Conservation (phyloP, 805 yeast species). For the Blastobotrys attinorum region DNA sequence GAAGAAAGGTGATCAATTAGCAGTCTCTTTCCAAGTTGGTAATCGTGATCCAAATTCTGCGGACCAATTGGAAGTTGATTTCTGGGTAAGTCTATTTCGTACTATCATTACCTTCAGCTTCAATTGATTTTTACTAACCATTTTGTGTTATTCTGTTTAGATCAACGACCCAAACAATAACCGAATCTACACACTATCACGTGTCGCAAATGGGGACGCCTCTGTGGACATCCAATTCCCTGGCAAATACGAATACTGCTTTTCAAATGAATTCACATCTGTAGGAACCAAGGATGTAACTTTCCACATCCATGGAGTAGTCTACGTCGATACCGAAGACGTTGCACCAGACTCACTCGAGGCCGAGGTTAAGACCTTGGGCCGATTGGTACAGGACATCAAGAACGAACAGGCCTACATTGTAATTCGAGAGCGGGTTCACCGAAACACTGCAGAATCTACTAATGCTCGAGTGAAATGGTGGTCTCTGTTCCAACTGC, state of each 20-base stretch:
- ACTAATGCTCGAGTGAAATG: constrained; percentile 95
- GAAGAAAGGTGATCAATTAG: constrained; percentile 75
- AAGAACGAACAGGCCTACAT: constrained; percentile 86
- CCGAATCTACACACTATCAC: constrained; percentile 42
- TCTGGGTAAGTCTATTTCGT: constrained; percentile 40
- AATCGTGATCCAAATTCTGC: constrained; percentile 51
- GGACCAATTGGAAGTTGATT: constrained; percentile 44
- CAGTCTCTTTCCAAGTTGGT: constrained; percentile 89
- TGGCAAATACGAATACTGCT: constrained; percentile 84
- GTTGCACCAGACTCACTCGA: constrained; percentile 75
- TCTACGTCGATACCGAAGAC: constrained; percentile 73
- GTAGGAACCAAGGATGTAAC: constrained; percentile 81
- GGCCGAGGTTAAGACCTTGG: constrained; percentile 67
- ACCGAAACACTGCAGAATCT: constrained; percentile 96
- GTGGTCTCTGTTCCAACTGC: constrained; percentile 91
- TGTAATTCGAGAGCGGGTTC: constrained; percentile 93
- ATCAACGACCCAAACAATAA: constrained; percentile 42
- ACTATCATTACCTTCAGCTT: neutral
- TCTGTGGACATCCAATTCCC: constrained; percentile 51
- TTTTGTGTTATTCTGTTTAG: too few relatives aligned
- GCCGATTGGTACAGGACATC: constrained; percentile 73
- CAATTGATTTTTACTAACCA: neutral
- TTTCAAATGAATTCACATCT: constrained; percentile 74
- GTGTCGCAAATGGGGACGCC: constrained; percentile 75
- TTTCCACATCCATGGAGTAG: constrained; percentile 89